Percentiles rank a stretch among this genome's conserved stretches.
Conservation (phyloP, 1,284 basidiomycete species). For the Boletus semigastroideus region DNA sequence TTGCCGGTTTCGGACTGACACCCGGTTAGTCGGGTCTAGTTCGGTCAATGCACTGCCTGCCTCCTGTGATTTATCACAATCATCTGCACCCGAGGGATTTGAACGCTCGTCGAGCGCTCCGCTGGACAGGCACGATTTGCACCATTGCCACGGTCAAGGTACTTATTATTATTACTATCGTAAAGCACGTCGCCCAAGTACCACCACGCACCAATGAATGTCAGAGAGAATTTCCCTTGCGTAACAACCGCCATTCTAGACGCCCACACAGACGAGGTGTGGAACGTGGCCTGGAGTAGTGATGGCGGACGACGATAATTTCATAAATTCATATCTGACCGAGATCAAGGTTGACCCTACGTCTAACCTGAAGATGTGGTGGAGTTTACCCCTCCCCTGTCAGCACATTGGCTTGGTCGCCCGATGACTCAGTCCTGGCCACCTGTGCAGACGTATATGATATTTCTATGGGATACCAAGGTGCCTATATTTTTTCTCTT, state of each 20-base stretch:
- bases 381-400: slow-evolving; percentile 64
- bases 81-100: no score
- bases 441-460: slow-evolving; percentile 76
- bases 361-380: slow-evolving; percentile 56
- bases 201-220: slow-evolving; percentile 68
- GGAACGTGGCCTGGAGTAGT: slow-evolving; percentile 94
- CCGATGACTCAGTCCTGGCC: slow-evolving; percentile 80
- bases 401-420: slow-evolving; percentile 86
- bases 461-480: slow-evolving; percentile 87
- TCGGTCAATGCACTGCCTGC: no score
- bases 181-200: slow-evolving; percentile 71
- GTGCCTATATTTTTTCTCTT: slow-evolving; percentile 40
- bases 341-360: slow-evolving; percentile 8
- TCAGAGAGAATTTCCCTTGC: slow-evolving; percentile 79
- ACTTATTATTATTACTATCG: no score
- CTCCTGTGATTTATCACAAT: no score
- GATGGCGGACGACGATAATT: slow-evolving; percentile 85
- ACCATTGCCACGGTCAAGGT: slow-evolving; percentile 85
- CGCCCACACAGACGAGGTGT: slow-evolving; percentile 92
- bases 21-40: no score
- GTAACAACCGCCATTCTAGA: slow-evolving; percentile 81
- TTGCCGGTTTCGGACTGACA: no score
- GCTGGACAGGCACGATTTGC: no score
- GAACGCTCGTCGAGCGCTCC: no score
- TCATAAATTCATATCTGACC: slow-evolving; percentile 39